Evolutionary conservation across 139 green algal genomes (phyloP), one percentile per base, ranked within the genome.

Genomic region (Asterochloris erici): DNA sequence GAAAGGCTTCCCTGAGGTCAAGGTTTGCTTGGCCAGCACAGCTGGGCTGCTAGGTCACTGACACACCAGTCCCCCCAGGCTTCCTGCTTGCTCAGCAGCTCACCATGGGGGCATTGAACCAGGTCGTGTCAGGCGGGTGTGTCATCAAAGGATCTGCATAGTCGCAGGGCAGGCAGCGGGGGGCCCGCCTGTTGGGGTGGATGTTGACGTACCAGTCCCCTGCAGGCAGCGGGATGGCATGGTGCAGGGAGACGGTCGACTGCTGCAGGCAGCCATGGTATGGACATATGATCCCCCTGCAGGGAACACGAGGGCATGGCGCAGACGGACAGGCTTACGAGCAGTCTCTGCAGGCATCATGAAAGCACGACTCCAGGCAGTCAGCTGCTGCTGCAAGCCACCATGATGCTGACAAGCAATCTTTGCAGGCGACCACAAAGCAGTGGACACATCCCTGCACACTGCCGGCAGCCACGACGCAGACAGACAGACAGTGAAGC

Each of bases 111-210:
- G 60, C 60, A 69, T 80, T 80, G 76, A 80, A 80, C 24, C 23
- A 26, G 23, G 28, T 61, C 14, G 47, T n/a, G 47, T 80, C 47
- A n/a, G 29, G 76, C 10, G 68, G 68, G 47, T 80, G 76, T 16
- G 60, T 64, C 26, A 61, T 28, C 24, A 81, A 28, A 23, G 77
- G 63, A 19, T 81, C 77, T 19, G 63, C 27, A 28, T 81, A 81
- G 63, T 60, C 21, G 13, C 77, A 81, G 26, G 77, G 77, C 27
- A 81, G 63, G 63, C 77, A 81, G 63, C 77, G 62, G 17, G 77
- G 77, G 0, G 63, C 77, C 27, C 63, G 21, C 14, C n/a, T 62
- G 63, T 81, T 81, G n/a, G 77, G 63, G 19, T 74, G 27, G n/a
- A 81, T 28, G 19, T 28, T 38, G 26, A 81, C 77, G 64, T 81